Evolutionary conservation across 2,329 filamentous ascomycete species (phyloP), one percentile per base, ranked within the genome.

Genomic region (Pseudogymnoascus sp.): DNA sequence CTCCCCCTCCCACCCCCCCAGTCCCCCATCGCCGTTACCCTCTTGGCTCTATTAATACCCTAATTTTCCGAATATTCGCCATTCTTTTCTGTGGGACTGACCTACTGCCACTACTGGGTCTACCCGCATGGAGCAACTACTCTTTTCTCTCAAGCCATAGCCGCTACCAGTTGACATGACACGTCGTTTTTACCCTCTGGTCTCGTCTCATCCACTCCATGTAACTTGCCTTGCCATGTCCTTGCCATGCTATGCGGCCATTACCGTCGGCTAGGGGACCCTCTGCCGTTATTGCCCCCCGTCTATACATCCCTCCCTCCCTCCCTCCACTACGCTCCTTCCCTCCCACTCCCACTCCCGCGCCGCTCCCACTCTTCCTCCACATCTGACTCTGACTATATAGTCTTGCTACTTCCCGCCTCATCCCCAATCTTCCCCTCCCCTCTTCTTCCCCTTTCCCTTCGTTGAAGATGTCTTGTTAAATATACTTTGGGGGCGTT

Each of bases 341-440:
- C 23, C 51, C 51, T 36, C 21, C 51, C 51, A n/a, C 51, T 36
- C 51, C 54, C 54, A 31, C 47, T 31, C 10, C 47, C 47, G 11
- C 47, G 11, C 47, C 47, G 11, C 47, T 29, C 47, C 47, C 47
- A 8, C 37, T 16, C 11, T 10, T 36, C 51, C 51, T 37, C 54
- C 54, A 37, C 54, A 60, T 47, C 42, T 47, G 21, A 47, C 42
- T 47, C 42, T 47, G 21, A 47, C 42, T 47, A 47, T 47, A 47
- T 47, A 47, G 42, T 47, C 42, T 47, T 47, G 18, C 42, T 47
- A 6, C 42, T 47, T 47, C 42, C 42, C 42, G 42, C 18, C 42
- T 47, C 18, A 47, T 47, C 42, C 42, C 18, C 18, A 47, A 47
- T 26, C 42, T 47, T 12, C 21, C 42, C 18, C 21, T 26, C 18